Conservation (phyloP, 1,139 yeast species). For the Suhomyces atakaporum region DNA sequence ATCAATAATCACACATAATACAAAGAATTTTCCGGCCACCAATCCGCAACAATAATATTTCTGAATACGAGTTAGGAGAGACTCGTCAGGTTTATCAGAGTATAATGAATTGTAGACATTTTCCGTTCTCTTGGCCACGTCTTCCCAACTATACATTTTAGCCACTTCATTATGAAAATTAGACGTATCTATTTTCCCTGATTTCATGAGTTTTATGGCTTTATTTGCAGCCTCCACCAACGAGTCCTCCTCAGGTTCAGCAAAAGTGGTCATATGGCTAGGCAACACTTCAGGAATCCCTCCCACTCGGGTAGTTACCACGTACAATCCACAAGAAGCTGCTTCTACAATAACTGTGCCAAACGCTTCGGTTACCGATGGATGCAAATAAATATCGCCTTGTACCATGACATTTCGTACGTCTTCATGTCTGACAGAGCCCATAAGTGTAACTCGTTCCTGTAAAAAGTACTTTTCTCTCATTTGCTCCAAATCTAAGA, state of each 20-base stretch:
- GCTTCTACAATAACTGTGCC: constrained; percentile 98
- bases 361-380: constrained; percentile 94
- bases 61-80: constrained; percentile 51
- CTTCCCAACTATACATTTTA: constrained; percentile 89
- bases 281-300: constrained; percentile 98
- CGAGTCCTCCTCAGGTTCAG: constrained; percentile 80
- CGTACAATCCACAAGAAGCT: constrained; percentile 91
- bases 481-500: constrained; percentile 92
- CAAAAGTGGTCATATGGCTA: constrained; percentile 88
- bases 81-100: constrained; percentile 43
- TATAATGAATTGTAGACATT: constrained; percentile 68
- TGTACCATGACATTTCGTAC: constrained; percentile 91
- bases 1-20: constrained; percentile 78
- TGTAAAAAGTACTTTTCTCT: constrained; percentile 84
- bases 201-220: constrained; percentile 62
- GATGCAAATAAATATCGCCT: constrained; percentile 93
- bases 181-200: constrained; percentile 66
- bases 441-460: constrained; percentile 82
- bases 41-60: constrained; percentile 74
- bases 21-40: constrained; percentile 83
- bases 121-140: constrained; percentile 85
- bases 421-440: constrained; percentile 88
- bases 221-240: constrained; percentile 65
- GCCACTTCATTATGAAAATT: constrained; percentile 77
- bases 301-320: constrained; percentile 95